These are phyloP conservation scores for Cryomyces antarcticus DNA, from an alignment of 495 filamentous ascomycete species.

Conservation along the genomic window DNA sequence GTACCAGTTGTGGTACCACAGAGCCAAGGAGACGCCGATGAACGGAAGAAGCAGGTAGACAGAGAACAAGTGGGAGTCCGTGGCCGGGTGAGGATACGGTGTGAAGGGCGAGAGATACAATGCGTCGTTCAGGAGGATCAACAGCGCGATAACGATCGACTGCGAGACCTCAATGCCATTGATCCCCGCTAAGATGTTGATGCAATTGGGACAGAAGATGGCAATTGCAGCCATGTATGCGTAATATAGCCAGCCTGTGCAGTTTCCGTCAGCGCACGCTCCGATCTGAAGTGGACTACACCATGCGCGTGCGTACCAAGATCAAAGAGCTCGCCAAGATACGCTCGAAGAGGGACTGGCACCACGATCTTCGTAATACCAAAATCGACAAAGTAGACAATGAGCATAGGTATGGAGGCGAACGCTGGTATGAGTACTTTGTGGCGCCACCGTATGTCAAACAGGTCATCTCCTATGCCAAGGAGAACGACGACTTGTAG, in stretches of 20 bases:
- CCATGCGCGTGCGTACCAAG: slow-evolving; percentile 28
- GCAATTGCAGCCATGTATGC: slow-evolving; percentile 84
- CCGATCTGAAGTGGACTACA: not conserved
- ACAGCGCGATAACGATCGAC: slow-evolving; percentile 69
- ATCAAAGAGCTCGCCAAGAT: slow-evolving; percentile 66
- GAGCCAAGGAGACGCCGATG: slow-evolving; percentile 71
- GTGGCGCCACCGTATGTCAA: slow-evolving; percentile 97
- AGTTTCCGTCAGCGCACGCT: slow-evolving; percentile 2
- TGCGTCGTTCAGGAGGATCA: slow-evolving; percentile 67
- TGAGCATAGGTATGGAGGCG: slow-evolving; percentile 78
- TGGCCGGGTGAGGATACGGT: slow-evolving; percentile 75
- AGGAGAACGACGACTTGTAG: slow-evolving; percentile 77
- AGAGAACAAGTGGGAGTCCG: slow-evolving; percentile 87
- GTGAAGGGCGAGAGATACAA: slow-evolving; percentile 46
- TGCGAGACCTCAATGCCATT: slow-evolving; percentile 95
- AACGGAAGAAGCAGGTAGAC: slow-evolving; percentile 89
- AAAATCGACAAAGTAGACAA: slow-evolving; percentile 96
- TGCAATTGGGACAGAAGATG: slow-evolving; percentile 94
- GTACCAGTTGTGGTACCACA: slow-evolving; percentile 89
- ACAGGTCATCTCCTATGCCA: slow-evolving; percentile 85
- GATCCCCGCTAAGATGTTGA: slow-evolving; percentile 95
- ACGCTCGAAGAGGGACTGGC: slow-evolving; percentile 60
- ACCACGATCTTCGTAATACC: slow-evolving; percentile 89
- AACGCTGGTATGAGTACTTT: slow-evolving; percentile 95
- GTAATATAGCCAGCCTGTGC: slow-evolving; percentile 60